A percentile compares a stretch with the other conserved stretches of the same genome.
These are phyloP conservation scores for Anthoceros angustus DNA, from an alignment of 225 moss, liverwort and hornwort genomes.

Conservation along the genomic window DNA sequence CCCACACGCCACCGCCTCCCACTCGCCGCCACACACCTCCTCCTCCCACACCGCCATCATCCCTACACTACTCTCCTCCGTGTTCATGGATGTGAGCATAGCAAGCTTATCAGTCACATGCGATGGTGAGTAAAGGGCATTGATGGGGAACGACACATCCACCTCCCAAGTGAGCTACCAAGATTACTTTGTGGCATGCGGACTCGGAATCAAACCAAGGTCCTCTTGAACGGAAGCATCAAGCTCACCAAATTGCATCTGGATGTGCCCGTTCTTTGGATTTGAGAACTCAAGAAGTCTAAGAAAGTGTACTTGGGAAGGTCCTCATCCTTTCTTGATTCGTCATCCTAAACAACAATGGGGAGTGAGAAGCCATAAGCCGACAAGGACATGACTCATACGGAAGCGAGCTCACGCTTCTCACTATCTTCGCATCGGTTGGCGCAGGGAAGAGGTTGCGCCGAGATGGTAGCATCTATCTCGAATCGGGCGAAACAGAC, in stretches of 20 bases:
- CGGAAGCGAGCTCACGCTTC: too few species aligned
- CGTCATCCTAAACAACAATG: too few species aligned
- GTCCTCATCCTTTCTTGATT: background rate
- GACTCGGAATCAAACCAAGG: background rate
- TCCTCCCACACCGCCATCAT: too few species aligned
- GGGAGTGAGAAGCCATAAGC: too few species aligned
- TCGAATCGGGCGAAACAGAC: background rate
- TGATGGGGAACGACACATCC: background rate
- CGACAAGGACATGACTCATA: too few species aligned
- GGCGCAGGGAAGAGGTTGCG: background rate
- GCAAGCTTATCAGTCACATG: background rate
- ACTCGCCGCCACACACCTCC: too few species aligned
- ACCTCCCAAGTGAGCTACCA: background rate
- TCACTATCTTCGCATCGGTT: too few species aligned
- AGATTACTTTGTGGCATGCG: background rate
- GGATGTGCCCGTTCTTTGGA: background rate
- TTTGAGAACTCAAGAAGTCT: background rate
- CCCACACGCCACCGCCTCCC: too few species aligned
- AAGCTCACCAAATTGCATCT: background rate
- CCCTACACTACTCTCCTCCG: background rate
- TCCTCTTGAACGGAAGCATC: background rate
- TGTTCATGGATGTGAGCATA: background rate
- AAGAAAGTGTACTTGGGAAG: background rate
- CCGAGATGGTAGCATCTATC: background rate
- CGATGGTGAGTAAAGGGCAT: background rate